Percentiles rank a stretch among this genome's conserved stretches.
Conservation (phyloP, 2,329 filamentous ascomycete species). For the Pseudocercospora vitis region DNA sequence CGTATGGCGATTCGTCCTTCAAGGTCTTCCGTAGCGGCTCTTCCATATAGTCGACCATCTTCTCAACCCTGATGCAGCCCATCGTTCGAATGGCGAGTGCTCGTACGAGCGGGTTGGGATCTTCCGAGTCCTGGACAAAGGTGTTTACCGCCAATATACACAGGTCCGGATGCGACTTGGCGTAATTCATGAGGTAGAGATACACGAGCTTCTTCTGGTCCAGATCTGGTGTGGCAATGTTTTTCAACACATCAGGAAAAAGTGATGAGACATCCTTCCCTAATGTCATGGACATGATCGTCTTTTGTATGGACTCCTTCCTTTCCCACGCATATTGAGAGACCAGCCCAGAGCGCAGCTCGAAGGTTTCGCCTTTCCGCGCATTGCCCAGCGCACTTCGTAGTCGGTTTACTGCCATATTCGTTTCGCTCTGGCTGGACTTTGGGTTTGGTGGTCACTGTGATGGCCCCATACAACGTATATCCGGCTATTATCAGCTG, state of each 20-base stretch:
- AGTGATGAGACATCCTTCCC: slow-evolving; percentile 97
- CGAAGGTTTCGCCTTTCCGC: slow-evolving; percentile 96
- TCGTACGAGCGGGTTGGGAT: slow-evolving; percentile 92
- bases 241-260: slow-evolving; percentile 97
- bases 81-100: slow-evolving; percentile 95
- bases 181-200: slow-evolving; percentile 98
- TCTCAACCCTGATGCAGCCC: slow-evolving; percentile 97
- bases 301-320: slow-evolving; percentile 99
- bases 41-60: slow-evolving; percentile 99
- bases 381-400: slow-evolving; percentile 89
- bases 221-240: slow-evolving; percentile 90
- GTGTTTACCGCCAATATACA: slow-evolving; percentile 99
- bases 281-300: slow-evolving; percentile 99
- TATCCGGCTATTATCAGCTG: slow-evolving; percentile 16
- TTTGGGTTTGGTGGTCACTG: slow-evolving; percentile 2
- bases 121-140: slow-evolving; percentile 98
- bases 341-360: slow-evolving; percentile 88
- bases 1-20: slow-evolving; percentile 95
- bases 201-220: slow-evolving; percentile 99
- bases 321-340: slow-evolving; percentile 99
- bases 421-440: slow-evolving; percentile 14
- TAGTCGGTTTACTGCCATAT: slow-evolving; percentile 95
- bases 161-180: slow-evolving; percentile 96
- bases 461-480: slow-evolving; percentile 18
- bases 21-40: slow-evolving; percentile 94